These are phyloP conservation scores for Chionographis japonica DNA, from an alignment of 106 monocot species.

Conservation along the genomic window DNA sequence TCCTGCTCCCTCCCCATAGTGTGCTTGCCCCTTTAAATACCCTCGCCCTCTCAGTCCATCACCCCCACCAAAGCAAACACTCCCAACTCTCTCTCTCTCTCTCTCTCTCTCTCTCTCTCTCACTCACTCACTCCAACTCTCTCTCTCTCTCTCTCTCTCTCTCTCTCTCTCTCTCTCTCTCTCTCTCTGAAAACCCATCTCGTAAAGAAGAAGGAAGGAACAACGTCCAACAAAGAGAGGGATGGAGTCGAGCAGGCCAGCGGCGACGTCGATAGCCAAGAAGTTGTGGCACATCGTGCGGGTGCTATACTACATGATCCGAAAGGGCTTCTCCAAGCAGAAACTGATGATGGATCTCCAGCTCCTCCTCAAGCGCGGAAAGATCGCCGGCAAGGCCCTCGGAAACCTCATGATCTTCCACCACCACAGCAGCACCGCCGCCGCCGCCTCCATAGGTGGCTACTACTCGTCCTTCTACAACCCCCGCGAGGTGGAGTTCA, in stretches of 20 bases:
- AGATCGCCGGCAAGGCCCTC: slow-evolving; percentile 40
- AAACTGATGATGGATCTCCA: slow-evolving; percentile 50
- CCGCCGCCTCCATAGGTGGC: slow-evolving; percentile 18
- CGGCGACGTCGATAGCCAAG: slow-evolving; percentile 13
- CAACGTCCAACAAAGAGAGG: neutral
- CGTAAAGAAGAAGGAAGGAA: neutral
- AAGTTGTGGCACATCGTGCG: slow-evolving; percentile 25
- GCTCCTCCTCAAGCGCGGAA: slow-evolving; percentile 54
- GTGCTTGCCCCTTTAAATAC: neutral
- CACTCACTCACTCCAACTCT: no score
- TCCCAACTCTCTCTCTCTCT: neutral
- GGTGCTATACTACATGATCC: slow-evolving; percentile 31
- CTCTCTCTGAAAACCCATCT: neutral
- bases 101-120: neutral
- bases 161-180: neutral
- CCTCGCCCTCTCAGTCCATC: neutral
- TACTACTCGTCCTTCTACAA: slow-evolving; percentile 23
- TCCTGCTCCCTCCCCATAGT: no score
- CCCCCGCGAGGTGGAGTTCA: slow-evolving; percentile 51
- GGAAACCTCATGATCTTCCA: slow-evolving; percentile 27
- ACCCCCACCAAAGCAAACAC: neutral
- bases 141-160: neutral
- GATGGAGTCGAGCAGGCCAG: slow-evolving; percentile 16
- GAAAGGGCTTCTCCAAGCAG: slow-evolving; percentile 41
- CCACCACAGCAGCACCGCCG: slow-evolving; percentile 11